phyloP scores from a whole-genome alignment of 768 basidiomycete species.

The Suillus discolor region DNA sequence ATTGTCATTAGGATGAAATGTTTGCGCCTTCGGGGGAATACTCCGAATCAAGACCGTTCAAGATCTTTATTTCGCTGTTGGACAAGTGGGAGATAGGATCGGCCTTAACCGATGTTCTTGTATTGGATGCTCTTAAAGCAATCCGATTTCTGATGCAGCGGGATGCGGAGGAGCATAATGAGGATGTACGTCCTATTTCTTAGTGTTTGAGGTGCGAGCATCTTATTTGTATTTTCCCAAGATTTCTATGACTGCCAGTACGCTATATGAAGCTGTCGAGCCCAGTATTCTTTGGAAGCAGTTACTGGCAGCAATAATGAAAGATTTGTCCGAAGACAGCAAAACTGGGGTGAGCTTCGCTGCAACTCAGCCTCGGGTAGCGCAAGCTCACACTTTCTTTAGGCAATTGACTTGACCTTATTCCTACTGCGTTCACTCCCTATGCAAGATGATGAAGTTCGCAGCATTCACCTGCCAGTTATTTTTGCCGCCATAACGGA shows the following conservation, averaged over 20 bases:
- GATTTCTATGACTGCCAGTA: slow-evolving; percentile 82
- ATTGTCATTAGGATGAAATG: slow-evolving; percentile 68
- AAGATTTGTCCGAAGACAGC: slow-evolving; percentile 50
- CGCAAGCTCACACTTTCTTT: slow-evolving; percentile 12
- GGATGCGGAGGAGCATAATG: slow-evolving; percentile 48
- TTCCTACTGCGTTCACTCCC: slow-evolving; percentile 79
- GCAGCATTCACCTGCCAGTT: slow-evolving; percentile 77
- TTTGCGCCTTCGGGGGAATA: slow-evolving; percentile 69
- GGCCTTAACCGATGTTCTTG: slow-evolving; percentile 73
- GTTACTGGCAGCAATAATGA: slow-evolving; percentile 58
- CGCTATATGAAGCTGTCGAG: slow-evolving; percentile 91
- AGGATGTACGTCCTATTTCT: slow-evolving; percentile 54
- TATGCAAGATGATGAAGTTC: slow-evolving; percentile 85
- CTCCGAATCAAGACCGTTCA: slow-evolving; percentile 85
- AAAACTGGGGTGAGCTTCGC: slow-evolving; percentile 48
- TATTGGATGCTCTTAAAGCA: slow-evolving; percentile 79
- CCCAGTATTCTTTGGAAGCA: slow-evolving; percentile 87
- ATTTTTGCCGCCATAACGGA: slow-evolving; percentile 73
- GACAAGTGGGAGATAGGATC: slow-evolving; percentile 98
- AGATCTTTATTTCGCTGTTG: slow-evolving; percentile 90
- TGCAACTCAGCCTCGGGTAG: not conserved
- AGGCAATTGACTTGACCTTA: slow-evolving; percentile 68
- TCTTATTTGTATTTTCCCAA: slow-evolving; percentile 27
- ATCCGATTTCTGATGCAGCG: slow-evolving; percentile 59
- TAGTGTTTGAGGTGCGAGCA: not conserved